Base-by-base conservation (phyloP, 768 basidiomycete genomes). In the Hericium coralloides region DNA sequence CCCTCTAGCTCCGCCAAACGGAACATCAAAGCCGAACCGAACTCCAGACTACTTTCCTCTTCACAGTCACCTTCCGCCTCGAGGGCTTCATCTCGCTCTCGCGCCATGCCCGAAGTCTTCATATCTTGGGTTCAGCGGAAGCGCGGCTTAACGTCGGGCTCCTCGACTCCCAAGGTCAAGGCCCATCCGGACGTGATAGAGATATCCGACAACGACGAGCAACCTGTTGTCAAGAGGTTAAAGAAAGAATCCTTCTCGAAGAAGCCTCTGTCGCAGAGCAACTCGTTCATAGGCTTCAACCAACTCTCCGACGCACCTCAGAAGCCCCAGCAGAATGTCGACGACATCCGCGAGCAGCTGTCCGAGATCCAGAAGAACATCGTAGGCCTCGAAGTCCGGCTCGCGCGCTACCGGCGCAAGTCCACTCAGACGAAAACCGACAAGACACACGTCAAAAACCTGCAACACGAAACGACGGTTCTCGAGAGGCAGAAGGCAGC, bases 341-440 rank as follows among this genome's bases (percentile, higher is more conserved):
- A 54, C 6, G 56, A 58, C 15, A 58, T 41, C 26, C 57, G 64
- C 52, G 52, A 49, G 31, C 50, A 53, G 31, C 55, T 64, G 14
- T 26, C 37, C 36, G 59, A 56, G 12, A 38, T 64, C 7, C 58
- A 60, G 38, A 15, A 20, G 10, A 22, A 56, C 22, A 55, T 63
- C 5, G 5, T 22, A 4, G 26, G 20, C 25, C 31, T 57, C 25
- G 22, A 62, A n/a, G 52, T 41, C 6, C 49, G 22, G n/a, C 23
- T 55, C 2, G 45, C 22, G 15, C 58, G 49, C 18, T 52, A 47
- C 2, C 7, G 45, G 41, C 31, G 53, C 14, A 64, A 63, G 52
- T 20, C 41, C 38, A 60, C 43, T 9, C 62, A 63, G 54, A 62
- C 60, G 17, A 69, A 68, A 55, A 56, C 61, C 5, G 59, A 69